Evolutionary conservation across 176 grass and related monocot species (phyloP).

Genomic region (Musa troglodytarum): DNA sequence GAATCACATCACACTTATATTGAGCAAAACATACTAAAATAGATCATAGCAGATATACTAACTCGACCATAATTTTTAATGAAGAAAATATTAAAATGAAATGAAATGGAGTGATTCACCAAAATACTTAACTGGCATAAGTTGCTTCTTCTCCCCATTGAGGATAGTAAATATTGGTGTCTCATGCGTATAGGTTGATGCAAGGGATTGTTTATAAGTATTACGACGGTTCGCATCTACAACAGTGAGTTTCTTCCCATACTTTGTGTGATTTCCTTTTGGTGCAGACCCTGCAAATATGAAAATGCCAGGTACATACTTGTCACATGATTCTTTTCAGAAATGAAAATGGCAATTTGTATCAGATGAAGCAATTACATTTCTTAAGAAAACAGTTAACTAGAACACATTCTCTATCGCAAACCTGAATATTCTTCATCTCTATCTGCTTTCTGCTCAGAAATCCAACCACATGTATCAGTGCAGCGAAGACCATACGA

Average conservation of each 20-base stretch:
- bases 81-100: neutral
- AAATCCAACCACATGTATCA: slow-evolving; percentile 25
- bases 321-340: neutral
- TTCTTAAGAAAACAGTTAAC: neutral
- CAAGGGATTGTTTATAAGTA: slow-evolving; percentile 35
- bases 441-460: slow-evolving; percentile 44
- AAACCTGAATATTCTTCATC: slow-evolving; percentile 47
- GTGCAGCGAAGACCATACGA: slow-evolving; percentile 19
- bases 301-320: neutral
- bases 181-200: slow-evolving; percentile 8
- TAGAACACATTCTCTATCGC: slow-evolving; percentile 12
- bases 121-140: slow-evolving; percentile 49
- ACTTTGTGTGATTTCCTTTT: slow-evolving; percentile 28
- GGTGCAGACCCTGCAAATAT: slow-evolving; percentile 29
- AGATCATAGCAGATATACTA: too few species aligned
- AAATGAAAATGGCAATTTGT: too few species aligned
- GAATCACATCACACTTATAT: too few species aligned
- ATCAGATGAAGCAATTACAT: neutral
- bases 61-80: neutral
- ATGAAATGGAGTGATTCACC: neutral
- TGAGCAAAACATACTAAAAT: too few species aligned
- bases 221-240: slow-evolving; percentile 40
- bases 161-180: slow-evolving; percentile 37
- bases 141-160: slow-evolving; percentile 43
- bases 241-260: slow-evolving; percentile 40